Percentiles rank a stretch among this genome's conserved stretches.
phyloP scores from a whole-genome alignment of 306 rosid genomes.

The Malus sylvestris region DNA sequence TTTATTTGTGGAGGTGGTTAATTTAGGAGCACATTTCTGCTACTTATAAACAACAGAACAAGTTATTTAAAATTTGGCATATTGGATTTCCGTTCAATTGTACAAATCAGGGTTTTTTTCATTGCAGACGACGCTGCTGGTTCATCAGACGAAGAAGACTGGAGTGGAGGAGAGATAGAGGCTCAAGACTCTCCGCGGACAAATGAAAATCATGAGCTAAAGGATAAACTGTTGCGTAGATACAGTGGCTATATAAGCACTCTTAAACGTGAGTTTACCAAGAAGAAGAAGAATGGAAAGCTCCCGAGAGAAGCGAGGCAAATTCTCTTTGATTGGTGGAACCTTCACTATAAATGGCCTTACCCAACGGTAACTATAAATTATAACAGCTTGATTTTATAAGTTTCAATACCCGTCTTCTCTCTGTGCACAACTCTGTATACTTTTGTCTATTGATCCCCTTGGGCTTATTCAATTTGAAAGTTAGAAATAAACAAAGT shows the following conservation, averaged over 20 bases:
- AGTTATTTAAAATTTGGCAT: not conserved
- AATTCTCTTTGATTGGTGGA: conserved; percentile 71
- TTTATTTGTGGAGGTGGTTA: not conserved
- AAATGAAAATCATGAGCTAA: conserved; percentile 41
- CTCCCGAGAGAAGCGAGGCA: conserved; percentile 68
- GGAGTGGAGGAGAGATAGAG: conserved; percentile 35
- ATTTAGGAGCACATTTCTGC: not conserved
- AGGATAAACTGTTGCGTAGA: conserved; percentile 50
- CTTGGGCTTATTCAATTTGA: not conserved
- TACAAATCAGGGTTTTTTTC: not conserved
- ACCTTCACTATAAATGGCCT: conserved; percentile 71
- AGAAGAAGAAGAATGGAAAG: conserved; percentile 55
- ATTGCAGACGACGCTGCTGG: conserved; percentile 35
- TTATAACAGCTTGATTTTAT: not conserved
- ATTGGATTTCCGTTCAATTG: not conserved
- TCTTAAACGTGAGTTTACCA: conserved; percentile 58
- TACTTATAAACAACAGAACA: not conserved
- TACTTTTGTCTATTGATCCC: not conserved
- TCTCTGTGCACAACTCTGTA: not conserved
- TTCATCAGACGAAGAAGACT: conserved; percentile 38
- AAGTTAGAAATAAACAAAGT: not conserved
- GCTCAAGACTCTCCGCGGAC: conserved; percentile 14
- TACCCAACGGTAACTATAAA: conserved; percentile 60
- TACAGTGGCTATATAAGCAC: conserved; percentile 56
- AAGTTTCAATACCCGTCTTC: not conserved